phyloP scores from a whole-genome alignment of 2,329 filamentous ascomycete genomes.

The Cytospora piceicola region DNA sequence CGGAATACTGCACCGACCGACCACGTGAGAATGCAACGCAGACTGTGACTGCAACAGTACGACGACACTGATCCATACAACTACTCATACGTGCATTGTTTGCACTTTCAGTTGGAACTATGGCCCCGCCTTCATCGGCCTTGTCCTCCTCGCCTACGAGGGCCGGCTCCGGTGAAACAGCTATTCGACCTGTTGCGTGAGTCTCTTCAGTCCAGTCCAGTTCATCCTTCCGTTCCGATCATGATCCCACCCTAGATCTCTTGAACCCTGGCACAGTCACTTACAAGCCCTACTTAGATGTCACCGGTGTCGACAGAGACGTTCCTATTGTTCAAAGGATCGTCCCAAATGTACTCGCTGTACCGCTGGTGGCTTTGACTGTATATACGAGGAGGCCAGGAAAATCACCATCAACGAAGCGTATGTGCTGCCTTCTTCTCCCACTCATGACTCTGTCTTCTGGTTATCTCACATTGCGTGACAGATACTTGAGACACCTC shows the following conservation, averaged over 20 bases:
- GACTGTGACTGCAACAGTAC: background rate
- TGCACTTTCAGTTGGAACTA: background rate
- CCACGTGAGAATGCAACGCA: background rate
- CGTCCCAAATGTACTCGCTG: conserved; percentile 43
- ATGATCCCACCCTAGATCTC: background rate
- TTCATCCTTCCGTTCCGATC: background rate
- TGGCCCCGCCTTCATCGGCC: conserved; percentile 16
- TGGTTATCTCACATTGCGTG: background rate
- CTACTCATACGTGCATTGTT: background rate
- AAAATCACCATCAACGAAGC: conserved; percentile 43
- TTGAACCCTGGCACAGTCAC: background rate
- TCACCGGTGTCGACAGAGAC: conserved; percentile 41
- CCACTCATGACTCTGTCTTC: background rate
- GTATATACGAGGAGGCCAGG: conserved; percentile 42
- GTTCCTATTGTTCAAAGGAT: conserved; percentile 44
- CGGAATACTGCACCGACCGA: conserved; percentile 9
- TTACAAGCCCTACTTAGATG: conserved; percentile 35
- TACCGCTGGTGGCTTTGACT: conserved; percentile 38
- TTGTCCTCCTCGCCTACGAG: background rate
- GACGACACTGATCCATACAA: background rate
- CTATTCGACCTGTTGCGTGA: conserved; percentile 29
- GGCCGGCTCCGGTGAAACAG: background rate
- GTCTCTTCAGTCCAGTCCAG: conserved; percentile 1
- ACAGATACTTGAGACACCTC: conserved; percentile 41
- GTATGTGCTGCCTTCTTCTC: conserved; percentile 30